A percentile compares a stretch with the other conserved stretches of the same genome.
phyloP scores from a whole-genome alignment of 2,329 filamentous ascomycete genomes.

The Alternaria longipes region DNA sequence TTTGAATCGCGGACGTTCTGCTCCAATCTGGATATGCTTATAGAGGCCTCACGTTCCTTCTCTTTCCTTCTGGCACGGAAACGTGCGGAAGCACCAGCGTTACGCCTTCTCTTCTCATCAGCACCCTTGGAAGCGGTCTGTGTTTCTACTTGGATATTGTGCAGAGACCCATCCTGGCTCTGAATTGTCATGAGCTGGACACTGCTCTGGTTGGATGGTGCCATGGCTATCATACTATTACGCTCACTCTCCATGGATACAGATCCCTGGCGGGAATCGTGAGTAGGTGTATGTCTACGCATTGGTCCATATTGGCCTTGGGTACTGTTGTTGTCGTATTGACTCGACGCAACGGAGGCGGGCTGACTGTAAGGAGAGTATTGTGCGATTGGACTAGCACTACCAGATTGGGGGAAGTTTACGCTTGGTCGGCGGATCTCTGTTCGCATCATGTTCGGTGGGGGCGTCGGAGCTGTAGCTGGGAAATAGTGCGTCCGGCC shows the following conservation, averaged over 20 bases:
- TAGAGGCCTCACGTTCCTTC: conserved; percentile 76
- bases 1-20: conserved; percentile 72
- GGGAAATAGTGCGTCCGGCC: conserved; percentile 47
- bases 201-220: conserved; percentile 57
- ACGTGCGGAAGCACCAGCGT: conserved; percentile 84
- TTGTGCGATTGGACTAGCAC: conserved; percentile 58
- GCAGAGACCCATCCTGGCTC: conserved; percentile 59
- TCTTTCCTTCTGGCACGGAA: conserved; percentile 85
- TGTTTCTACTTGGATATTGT: conserved; percentile 76
- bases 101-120: conserved; percentile 85
- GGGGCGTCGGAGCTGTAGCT: conserved; percentile 46
- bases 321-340: conserved; percentile 47
- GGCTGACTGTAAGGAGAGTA: conserved; percentile 53
- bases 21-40: conserved; percentile 74
- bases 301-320: conserved; percentile 31
- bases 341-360: conserved; percentile 45
- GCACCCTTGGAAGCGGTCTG: conserved; percentile 83
- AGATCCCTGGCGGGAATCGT: conserved; percentile 46
- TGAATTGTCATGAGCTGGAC: conserved; percentile 65
- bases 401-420: conserved; percentile 55
- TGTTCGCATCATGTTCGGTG: conserved; percentile 33
- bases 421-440: conserved; percentile 41
- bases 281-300: conserved; percentile 22
- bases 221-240: conserved; percentile 55
- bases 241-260: conserved; percentile 47